Conservation (phyloP, 495 filamentous ascomycete genomes). For the Talaromyces stipitatus region DNA sequence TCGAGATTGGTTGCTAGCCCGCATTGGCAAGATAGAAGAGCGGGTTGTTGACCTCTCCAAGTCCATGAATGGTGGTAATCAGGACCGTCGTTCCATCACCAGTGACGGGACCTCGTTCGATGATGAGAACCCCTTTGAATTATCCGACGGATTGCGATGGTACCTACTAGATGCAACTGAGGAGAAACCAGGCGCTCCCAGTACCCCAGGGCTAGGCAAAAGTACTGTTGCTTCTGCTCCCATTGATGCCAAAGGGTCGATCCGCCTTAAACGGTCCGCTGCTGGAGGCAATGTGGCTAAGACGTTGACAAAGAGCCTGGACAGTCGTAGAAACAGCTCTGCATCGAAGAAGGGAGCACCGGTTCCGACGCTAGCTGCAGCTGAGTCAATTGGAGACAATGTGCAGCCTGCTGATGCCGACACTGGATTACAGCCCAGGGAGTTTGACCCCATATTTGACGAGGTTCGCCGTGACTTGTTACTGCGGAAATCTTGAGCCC, state of each 20-base stretch:
- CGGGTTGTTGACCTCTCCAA: conserved; percentile 88
- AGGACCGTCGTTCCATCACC: conserved; percentile 47
- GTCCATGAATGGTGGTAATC: conserved; percentile 48
- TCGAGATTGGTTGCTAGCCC: conserved; percentile 89
- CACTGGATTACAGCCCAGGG: conserved; percentile 23
- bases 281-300: conserved; percentile 58
- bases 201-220: conserved; percentile 79
- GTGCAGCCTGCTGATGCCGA: conserved; percentile 27
- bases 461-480: conserved; percentile 43
- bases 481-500: conserved; percentile 34
- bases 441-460: conserved; percentile 32
- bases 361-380: conserved; percentile 23
- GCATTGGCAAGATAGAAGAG: conserved; percentile 87
- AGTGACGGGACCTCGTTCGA: conserved; percentile 60
- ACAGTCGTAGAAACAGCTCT: conserved; percentile 81
- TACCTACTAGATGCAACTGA: conserved; percentile 90
- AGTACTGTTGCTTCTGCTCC: conserved; percentile 84
- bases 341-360: conserved; percentile 60
- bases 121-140: conserved; percentile 95
- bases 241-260: conserved; percentile 74
- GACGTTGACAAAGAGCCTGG: conserved; percentile 76
- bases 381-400: conserved; percentile 31
- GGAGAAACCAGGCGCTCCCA: conserved; percentile 90
- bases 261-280: conserved; percentile 46
- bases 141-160: conserved; percentile 93